A percentile compares a stretch with the other conserved stretches of the same genome.
Evolutionary conservation across 345 rosid species (phyloP).

Genomic region (Sonneratia alba): DNA sequence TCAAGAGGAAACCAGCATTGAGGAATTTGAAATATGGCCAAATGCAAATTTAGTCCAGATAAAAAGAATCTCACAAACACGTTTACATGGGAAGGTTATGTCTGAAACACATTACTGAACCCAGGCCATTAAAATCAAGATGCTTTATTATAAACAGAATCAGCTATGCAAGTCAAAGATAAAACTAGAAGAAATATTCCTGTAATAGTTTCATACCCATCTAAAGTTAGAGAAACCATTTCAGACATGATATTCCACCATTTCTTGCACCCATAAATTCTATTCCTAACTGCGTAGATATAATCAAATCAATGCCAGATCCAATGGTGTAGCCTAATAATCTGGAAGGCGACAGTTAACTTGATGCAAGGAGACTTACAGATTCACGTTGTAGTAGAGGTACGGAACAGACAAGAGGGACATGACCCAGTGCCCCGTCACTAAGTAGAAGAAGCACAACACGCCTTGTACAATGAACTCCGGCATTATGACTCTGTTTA

Average conservation of each 20-base stretch:
- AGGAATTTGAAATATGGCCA: background rate
- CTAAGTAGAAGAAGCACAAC: conserved; percentile 36
- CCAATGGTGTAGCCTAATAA: background rate
- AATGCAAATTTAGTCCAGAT: background rate
- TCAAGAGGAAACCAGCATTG: background rate
- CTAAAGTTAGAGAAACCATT: background rate
- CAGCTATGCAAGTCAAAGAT: background rate
- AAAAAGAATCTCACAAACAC: background rate
- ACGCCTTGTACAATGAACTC: conserved; percentile 52
- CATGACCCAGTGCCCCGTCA: conserved; percentile 70
- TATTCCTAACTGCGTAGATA: background rate
- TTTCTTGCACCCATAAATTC: background rate
- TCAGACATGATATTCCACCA: background rate
- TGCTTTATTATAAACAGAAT: background rate
- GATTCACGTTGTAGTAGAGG: conserved; percentile 50
- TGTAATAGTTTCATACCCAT: background rate
- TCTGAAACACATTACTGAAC: background rate
- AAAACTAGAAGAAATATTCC: background rate
- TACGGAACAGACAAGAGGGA: conserved; percentile 42
- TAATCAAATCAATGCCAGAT: background rate
- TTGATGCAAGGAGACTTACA: conserved; percentile 29
- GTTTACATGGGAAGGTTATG: background rate
- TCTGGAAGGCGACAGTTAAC: background rate
- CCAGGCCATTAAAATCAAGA: background rate
- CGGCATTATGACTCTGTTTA: conserved; percentile 47